Conservation (phyloP, 78 protist species). For the Chrysochromulina parva region DNA sequence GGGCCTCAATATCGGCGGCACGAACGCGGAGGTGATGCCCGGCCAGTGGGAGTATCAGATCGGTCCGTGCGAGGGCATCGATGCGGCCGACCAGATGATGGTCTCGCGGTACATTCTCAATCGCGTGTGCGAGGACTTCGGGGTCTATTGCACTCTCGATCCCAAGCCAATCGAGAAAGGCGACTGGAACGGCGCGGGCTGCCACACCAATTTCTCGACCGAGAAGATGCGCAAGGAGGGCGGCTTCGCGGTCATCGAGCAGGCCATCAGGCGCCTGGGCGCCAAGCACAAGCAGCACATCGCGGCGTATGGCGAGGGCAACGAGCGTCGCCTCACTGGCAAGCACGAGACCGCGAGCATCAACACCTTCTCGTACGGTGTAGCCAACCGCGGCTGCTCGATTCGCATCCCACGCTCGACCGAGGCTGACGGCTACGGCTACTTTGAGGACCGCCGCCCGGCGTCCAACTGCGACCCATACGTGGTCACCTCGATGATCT, state of each 20-base stretch:
- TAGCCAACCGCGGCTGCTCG: constrained; percentile 79
- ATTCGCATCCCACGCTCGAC: constrained; percentile 73
- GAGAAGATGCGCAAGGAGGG: constrained; percentile 69
- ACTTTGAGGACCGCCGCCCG: constrained; percentile 87
- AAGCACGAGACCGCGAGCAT: constrained; percentile 82
- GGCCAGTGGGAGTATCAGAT: constrained; percentile 92
- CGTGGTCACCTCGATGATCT: constrained; percentile 65
- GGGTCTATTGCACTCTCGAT: constrained; percentile 65
- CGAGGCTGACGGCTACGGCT: constrained; percentile 67
- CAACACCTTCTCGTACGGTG: constrained; percentile 74
- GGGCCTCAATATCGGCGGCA: constrained; percentile 79
- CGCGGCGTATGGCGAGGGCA: constrained; percentile 78
- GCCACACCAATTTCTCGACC: constrained; percentile 91
- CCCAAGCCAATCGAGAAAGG: constrained; percentile 89
- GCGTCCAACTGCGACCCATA: constrained; percentile 87
- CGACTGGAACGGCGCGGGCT: constrained; percentile 93
- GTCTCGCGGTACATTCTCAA: constrained; percentile 24
- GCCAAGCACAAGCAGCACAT: constrained; percentile 66
- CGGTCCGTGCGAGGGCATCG: constrained; percentile 84
- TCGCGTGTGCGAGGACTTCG: constrained; percentile 75
- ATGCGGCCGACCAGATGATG: constrained; percentile 74
- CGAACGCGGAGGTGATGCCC: constrained; percentile 90
- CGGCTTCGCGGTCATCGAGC: constrained; percentile 57
- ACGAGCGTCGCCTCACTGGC: constrained; percentile 87
- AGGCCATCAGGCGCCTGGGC: constrained; percentile 37